These are phyloP conservation scores for Geotrichum reessii DNA, from an alignment of 1,139 yeast genomes.

Conservation along the genomic window DNA sequence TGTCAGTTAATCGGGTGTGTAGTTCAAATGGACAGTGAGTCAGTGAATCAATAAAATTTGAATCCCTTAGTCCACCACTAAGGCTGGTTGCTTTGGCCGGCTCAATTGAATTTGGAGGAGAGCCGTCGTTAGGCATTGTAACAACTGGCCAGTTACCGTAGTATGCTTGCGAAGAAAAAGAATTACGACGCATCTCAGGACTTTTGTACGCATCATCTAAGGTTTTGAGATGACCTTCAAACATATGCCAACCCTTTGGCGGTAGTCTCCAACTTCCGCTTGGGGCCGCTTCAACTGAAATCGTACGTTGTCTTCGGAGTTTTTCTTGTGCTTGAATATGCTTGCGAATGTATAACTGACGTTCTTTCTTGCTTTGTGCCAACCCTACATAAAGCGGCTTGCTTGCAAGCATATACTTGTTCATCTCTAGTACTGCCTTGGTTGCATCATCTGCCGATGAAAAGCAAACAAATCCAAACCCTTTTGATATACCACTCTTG, in stretches of 20 bases:
- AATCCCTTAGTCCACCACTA: not conserved
- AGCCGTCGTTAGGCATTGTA: not conserved
- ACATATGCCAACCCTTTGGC: not conserved
- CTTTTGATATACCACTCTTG: slow-evolving; percentile 90
- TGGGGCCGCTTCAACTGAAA: not conserved
- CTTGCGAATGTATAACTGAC: not conserved
- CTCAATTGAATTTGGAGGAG: not conserved
- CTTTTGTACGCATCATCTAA: no score
- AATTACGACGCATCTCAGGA: no score
- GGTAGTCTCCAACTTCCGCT: not conserved
- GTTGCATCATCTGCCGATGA: slow-evolving; percentile 98
- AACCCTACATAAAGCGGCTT: not conserved
- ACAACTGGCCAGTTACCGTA: no score
- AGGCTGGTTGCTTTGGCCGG: not conserved
- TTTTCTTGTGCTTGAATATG: not conserved
- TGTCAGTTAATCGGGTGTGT: not conserved
- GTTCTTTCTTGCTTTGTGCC: not conserved
- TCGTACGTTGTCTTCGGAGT: not conserved
- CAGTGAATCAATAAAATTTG: not conserved
- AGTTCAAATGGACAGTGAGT: not conserved
- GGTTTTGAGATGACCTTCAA: not conserved
- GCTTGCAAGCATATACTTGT: slow-evolving; percentile 50
- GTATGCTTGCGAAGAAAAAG: no score
- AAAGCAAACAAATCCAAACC: slow-evolving; percentile 97
- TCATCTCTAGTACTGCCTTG: slow-evolving; percentile 96